These are phyloP conservation scores for Alisma plantagoaquatica DNA, from an alignment of 106 monocot genomes.

Conservation along the genomic window DNA sequence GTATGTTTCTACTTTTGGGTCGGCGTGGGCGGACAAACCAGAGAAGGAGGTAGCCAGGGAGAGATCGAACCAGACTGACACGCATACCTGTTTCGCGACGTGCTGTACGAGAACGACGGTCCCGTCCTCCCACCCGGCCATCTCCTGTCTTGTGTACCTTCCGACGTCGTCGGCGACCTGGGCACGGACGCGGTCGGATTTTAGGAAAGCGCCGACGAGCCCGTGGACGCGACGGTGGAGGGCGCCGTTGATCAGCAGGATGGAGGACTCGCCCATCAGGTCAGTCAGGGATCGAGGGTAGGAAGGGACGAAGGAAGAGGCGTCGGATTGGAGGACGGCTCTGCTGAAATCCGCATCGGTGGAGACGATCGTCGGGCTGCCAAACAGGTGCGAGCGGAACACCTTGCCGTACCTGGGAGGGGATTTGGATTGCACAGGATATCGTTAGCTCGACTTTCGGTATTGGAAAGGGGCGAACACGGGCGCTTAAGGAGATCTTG, in stretches of 20 bases:
- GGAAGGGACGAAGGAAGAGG: slow-evolving; percentile 58
- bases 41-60: no score
- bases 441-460: background rate
- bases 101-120: slow-evolving; percentile 58
- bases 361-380: slow-evolving; percentile 70
- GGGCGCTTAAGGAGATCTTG: background rate
- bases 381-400: slow-evolving; percentile 89
- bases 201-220: slow-evolving; percentile 78
- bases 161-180: slow-evolving; percentile 63
- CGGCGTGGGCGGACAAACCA: no score
- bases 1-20: background rate
- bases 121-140: slow-evolving; percentile 46
- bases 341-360: slow-evolving; percentile 80
- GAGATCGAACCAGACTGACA: no score
- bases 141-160: slow-evolving; percentile 22
- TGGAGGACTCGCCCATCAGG: slow-evolving; percentile 82
- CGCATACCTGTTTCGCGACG: slow-evolving; percentile 60
- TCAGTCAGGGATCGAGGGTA: slow-evolving; percentile 83
- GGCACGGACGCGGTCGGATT: slow-evolving; percentile 48
- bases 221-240: slow-evolving; percentile 78
- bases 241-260: slow-evolving; percentile 61
- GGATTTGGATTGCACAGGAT: background rate
- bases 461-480: background rate
- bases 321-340: slow-evolving; percentile 67
- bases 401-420: slow-evolving; percentile 66